Evolutionary conservation across 2,329 filamentous ascomycete species (phyloP), one percentile per base, ranked within the genome.

Genomic region (Pseudogymnoascus sp.): DNA sequence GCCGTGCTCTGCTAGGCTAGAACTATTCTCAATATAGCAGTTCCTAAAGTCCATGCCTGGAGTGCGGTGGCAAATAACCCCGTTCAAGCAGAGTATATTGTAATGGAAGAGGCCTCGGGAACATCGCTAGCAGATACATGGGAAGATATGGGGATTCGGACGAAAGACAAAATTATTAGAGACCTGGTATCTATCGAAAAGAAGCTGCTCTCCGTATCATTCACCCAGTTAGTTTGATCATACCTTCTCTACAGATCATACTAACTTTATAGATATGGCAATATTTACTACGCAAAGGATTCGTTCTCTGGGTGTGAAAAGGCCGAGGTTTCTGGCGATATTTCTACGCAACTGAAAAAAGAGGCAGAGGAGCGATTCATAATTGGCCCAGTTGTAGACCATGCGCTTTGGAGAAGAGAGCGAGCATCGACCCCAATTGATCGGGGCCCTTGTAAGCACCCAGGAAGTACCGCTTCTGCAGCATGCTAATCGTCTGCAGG

Each of bases 361-460:
- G 64, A 67, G 48, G 69, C 73, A 15, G 64, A 63, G 60, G 65
- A 68, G 37, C 71, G 66, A 42, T 77, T 76, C 61, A 68, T 64
- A 29, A 74, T 77, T 62, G 74, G 74, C 2, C 75, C 75, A 63
- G 70, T 73, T 33, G 71, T 71, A 13, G 68, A 72, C 18, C 69
- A 65, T 60, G 65, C 64, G 13, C 74, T 74, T 64, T 77, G 72
- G 75, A 68, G 67, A 5, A 69, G 69, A 61, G 68, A 75, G 65
- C 70, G 73, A 45, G 67, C 69, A 42, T 63, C 40, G 6, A 74
- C 75, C 69, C 36, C 65, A 31, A 69, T 75, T 61, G 72, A 76
- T 65, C 70, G 74, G 48, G 75, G 76, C n/a, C 75, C 74, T 55
- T 78, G 74, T 77, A 67, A 62, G 72, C 61, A 59, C 48, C 59